Conservation (phyloP, 495 filamentous ascomycete genomes). For the Aspergillus ellipticus region DNA sequence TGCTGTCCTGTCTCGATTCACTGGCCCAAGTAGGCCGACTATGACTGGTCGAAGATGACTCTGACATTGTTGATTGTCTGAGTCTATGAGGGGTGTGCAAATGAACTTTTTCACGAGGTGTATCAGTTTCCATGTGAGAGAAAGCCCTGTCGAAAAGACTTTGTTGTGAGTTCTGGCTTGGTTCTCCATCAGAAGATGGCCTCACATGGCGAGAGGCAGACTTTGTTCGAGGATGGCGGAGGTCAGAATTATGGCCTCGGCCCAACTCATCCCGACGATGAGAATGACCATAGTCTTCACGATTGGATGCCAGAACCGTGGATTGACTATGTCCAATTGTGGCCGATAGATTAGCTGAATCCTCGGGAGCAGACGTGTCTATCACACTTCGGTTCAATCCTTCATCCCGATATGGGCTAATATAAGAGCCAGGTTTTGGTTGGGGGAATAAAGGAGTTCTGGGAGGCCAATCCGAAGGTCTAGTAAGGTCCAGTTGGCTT, state of each 20-base stretch:
- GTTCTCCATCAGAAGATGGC: not conserved
- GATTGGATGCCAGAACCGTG: too few relatives aligned
- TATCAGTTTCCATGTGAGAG: not conserved
- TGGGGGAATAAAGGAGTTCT: constrained; percentile 4
- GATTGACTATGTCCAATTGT: too few relatives aligned
- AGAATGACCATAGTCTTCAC: too few relatives aligned
- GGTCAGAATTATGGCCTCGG: too few relatives aligned
- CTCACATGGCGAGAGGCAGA: not conserved
- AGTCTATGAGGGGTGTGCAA: not conserved
- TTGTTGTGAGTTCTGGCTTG: not conserved
- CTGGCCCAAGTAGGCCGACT: not conserved
- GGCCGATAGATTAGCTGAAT: too few relatives aligned
- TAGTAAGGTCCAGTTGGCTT: constrained; percentile 34
- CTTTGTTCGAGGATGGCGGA: not conserved
- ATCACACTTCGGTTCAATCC: too few relatives aligned
- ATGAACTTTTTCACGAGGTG: not conserved
- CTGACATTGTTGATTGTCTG: not conserved
- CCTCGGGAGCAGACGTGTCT: too few relatives aligned
- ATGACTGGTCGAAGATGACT: not conserved
- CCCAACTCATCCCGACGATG: too few relatives aligned
- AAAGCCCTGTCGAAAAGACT: not conserved
- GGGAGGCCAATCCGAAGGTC: constrained; percentile 30
- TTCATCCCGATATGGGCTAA: not conserved
- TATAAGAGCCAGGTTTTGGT: not conserved
- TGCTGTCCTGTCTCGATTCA: not conserved